These are phyloP conservation scores for Sporobolomyces pararoseus DNA, from an alignment of 768 basidiomycete species.

Conservation along the genomic window DNA sequence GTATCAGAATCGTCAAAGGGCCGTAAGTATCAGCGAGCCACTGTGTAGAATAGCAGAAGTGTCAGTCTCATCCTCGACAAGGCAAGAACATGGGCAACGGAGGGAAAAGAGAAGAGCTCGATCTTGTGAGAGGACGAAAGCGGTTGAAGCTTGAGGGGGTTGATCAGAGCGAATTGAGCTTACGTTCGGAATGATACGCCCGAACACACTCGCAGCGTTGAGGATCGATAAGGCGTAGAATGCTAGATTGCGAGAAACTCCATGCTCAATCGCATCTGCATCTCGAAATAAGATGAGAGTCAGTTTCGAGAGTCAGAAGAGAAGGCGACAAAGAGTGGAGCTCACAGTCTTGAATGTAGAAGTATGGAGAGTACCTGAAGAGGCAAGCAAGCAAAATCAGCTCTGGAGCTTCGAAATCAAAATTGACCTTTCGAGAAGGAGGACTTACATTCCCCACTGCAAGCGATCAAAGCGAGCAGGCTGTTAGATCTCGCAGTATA, in stretches of 20 bases:
- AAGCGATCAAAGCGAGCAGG: too few species aligned
- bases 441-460: slow-evolving; percentile 16
- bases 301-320: neutral
- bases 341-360: slow-evolving; percentile 29
- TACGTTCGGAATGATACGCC: slow-evolving; percentile 59
- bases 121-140: too few species aligned
- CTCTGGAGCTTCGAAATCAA: too few species aligned
- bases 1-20: slow-evolving; percentile 39
- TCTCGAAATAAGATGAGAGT: neutral
- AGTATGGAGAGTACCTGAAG: slow-evolving; percentile 53
- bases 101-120: too few species aligned
- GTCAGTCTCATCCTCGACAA: too few species aligned
- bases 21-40: slow-evolving; percentile 44
- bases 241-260: slow-evolving; percentile 23
- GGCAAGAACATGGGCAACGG: too few species aligned
- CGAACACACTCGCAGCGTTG: slow-evolving; percentile 64
- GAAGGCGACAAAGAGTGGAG: neutral
- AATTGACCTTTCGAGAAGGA: too few species aligned
- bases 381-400: too few species aligned
- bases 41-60: too few species aligned
- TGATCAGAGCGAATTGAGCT: neutral
- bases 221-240: slow-evolving; percentile 56
- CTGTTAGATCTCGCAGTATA: too few species aligned
- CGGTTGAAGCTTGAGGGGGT: too few species aligned
- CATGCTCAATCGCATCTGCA: slow-evolving; percentile 29